These are phyloP conservation scores for Metschnikowia continentalis DNA, from an alignment of 805 yeast species.

Conservation along the genomic window DNA sequence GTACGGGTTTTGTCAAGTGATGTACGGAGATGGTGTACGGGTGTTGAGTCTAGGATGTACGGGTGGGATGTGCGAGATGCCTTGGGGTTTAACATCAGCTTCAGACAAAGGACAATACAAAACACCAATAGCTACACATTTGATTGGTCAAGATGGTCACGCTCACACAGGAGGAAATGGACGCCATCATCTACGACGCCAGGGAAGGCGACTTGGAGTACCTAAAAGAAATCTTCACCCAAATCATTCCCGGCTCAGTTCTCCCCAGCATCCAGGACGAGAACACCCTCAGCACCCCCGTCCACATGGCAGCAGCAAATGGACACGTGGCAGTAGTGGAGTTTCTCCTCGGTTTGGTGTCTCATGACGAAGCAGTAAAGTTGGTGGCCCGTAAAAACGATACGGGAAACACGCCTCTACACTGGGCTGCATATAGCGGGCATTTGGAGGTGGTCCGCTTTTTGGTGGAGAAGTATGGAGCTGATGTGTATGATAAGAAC, in stretches of 20 bases:
- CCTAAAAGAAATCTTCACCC: slow-evolving; percentile 61
- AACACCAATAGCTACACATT: too few relatives aligned
- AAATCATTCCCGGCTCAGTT: slow-evolving; percentile 44
- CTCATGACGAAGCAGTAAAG: slow-evolving; percentile 38
- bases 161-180: slow-evolving; percentile 72
- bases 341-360: slow-evolving; percentile 50
- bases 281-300: slow-evolving; percentile 62
- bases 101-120: not conserved
- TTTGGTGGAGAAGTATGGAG: slow-evolving; percentile 68
- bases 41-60: not conserved
- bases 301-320: slow-evolving; percentile 96
- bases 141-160: slow-evolving; percentile 8
- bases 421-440: slow-evolving; percentile 94
- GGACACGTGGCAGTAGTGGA: slow-evolving; percentile 73
- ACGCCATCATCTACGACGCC: slow-evolving; percentile 75
- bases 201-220: slow-evolving; percentile 84
- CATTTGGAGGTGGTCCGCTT: slow-evolving; percentile 65
- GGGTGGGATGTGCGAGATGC: not conserved
- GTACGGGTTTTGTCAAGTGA: not conserved
- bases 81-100: not conserved
- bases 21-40: not conserved
- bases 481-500: slow-evolving; percentile 80
- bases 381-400: slow-evolving; percentile 48
- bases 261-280: slow-evolving; percentile 53
- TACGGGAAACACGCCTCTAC: slow-evolving; percentile 90